phyloP scores from a whole-genome alignment of 176 grass and related monocot genomes.

The Rhynchospora pubera region DNA sequence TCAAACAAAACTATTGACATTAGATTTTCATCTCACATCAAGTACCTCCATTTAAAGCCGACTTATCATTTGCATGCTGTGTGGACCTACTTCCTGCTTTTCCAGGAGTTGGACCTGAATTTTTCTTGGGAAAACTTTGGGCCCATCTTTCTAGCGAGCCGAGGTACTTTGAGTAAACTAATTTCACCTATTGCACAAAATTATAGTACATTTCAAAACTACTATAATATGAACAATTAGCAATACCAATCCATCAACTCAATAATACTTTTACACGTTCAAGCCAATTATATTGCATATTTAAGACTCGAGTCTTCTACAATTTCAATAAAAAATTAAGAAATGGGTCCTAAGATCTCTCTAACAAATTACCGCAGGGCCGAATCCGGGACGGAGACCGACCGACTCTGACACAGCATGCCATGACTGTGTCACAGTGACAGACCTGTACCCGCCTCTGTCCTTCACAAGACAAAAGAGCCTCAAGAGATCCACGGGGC shows the following conservation, averaged over 20 bases:
- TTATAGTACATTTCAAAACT: not conserved
- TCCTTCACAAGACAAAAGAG: conserved; percentile 10
- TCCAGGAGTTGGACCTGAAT: not conserved
- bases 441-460: not conserved
- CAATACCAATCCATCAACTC: not conserved
- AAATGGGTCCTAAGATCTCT: not conserved
- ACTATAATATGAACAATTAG: not conserved
- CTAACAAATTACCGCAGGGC: conserved; percentile 7
- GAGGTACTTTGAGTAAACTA: conserved; percentile 11
- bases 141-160: not conserved
- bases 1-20: not conserved
- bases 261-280: not conserved
- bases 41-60: not conserved
- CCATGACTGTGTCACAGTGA: not conserved
- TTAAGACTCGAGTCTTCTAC: too few species aligned
- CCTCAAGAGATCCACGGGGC: conserved; percentile 6
- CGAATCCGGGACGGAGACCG: not conserved
- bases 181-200: conserved; percentile 16
- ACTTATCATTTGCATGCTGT: not conserved
- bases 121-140: not conserved
- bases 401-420: conserved; percentile 3
- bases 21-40: not conserved
- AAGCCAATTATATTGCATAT: not conserved
- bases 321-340: too few species aligned
- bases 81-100: not conserved